A percentile compares a stretch with the other conserved stretches of the same genome.
These are phyloP conservation scores for Solanum pinnatisectum DNA, from an alignment of 257 asterid genomes.

Conservation along the genomic window DNA sequence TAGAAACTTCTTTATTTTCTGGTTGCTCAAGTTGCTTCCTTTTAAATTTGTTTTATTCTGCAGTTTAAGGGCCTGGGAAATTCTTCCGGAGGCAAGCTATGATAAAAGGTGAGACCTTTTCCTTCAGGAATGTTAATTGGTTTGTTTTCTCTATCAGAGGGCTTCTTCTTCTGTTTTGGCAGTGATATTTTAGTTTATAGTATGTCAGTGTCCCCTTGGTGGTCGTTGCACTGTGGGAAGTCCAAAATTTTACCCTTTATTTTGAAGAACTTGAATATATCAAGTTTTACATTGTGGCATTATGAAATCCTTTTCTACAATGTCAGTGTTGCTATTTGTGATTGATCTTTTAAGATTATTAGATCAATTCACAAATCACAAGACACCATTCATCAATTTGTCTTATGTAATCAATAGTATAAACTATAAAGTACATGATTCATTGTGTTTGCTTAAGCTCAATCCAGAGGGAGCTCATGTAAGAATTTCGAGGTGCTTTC, in stretches of 20 bases:
- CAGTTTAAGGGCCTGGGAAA: conserved; percentile 85
- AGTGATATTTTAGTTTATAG: not conserved
- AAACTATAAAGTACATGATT: not conserved
- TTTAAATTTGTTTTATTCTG: not conserved
- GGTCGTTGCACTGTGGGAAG: not conserved
- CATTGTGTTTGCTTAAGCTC: not conserved
- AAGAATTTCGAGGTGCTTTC: not conserved
- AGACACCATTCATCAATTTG: not conserved
- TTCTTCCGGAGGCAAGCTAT: conserved; percentile 77
- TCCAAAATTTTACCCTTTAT: not conserved
- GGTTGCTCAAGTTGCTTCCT: not conserved
- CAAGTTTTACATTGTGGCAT: not conserved
- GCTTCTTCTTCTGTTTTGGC: not conserved
- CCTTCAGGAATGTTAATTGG: not conserved
- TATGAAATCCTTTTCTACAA: not conserved
- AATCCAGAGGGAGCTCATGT: not conserved
- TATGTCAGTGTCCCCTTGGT: not conserved
- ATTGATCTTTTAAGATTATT: not conserved
- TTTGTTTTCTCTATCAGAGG: not conserved
- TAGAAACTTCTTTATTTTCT: not conserved
- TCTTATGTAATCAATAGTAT: not conserved
- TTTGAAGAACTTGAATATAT: not conserved
- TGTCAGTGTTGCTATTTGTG: not conserved
- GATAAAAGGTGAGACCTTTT: conserved; percentile 49
- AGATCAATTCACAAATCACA: not conserved